Base-by-base conservation (phyloP, 225 moss, liverwort and hornwort genomes). In the Polytrichum formosum region DNA sequence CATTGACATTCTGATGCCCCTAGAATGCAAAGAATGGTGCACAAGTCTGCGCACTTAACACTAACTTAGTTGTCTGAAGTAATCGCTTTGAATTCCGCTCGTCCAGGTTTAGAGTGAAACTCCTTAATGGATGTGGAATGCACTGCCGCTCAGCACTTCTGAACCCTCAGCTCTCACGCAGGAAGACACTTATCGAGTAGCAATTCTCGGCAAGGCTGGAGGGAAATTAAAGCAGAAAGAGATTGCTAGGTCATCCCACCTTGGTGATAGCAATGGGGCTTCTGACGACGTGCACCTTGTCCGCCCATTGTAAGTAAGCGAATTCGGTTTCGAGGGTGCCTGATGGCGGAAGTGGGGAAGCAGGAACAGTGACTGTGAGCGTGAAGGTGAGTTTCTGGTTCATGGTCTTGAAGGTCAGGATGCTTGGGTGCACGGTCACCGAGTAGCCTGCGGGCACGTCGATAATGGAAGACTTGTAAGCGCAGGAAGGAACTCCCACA, bases 401-500 rank as follows among this genome's bases (percentile, higher is more conserved):
- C n/a, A 67, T 20, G 4, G 17, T 5, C 7, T 5, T 56, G 74
- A 74, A 74, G 54, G 21, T 9, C 6, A 74, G 74, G 18, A 28
- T 67, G 18, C 10, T 28, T 3, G 74, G 74, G 23, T 29, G 1
- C 19, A 74, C 74, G 5, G 29, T 29, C 18, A 74, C 66, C 19
- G 29, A 18, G 4, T 28, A 64, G 21, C 20, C 27, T 19, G 54
- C 21, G 4, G 65, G 65, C 13, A 74, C 66, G 2, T 17, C 54
- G 22, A 23, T 26, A 46, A 21, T 54, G 64, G 64, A 73, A 6
- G 26, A 7, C 6, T 27, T 21, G 8, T 54, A 23, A 13, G 0
- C 2, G 37, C 13, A 46, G 37, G 37, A 46, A 6, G 67, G 70
- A 61, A 26, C 66, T 28, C 84, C 84, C 17, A 85, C 84, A 19